These are phyloP conservation scores for Talaromyces sp. DNA, from an alignment of 2,329 filamentous ascomycete genomes.

Conservation along the genomic window DNA sequence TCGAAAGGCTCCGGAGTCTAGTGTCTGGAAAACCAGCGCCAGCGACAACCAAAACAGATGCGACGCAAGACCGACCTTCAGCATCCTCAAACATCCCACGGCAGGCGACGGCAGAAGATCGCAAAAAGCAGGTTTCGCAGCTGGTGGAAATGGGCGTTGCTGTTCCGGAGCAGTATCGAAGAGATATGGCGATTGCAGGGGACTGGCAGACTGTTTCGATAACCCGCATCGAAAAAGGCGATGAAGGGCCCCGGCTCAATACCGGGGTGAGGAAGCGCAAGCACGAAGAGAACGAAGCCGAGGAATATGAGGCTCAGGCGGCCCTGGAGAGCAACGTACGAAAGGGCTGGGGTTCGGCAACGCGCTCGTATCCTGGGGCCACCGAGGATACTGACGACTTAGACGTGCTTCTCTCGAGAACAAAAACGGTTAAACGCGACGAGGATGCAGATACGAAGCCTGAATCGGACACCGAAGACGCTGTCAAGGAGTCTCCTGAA, in stretches of 20 bases:
- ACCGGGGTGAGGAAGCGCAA: conserved; percentile 44
- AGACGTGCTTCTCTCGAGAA: conserved; percentile 40
- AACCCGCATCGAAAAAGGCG: conserved; percentile 33
- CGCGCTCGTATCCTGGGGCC: conserved; percentile 34
- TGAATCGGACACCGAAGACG: conserved; percentile 7
- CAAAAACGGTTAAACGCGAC: conserved; percentile 31
- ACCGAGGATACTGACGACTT: conserved; percentile 35
- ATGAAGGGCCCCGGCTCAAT: conserved; percentile 29
- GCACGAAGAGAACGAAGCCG: conserved; percentile 38
- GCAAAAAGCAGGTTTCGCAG: conserved; percentile 81
- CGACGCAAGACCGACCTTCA: conserved; percentile 26
- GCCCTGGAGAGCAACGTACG: conserved; percentile 26
- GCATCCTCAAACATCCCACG: conserved; percentile 29
- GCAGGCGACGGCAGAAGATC: conserved; percentile 57
- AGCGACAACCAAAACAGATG: conserved; percentile 13
- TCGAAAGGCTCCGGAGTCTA: conserved; percentile 78
- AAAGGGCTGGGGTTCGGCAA: conserved; percentile 43
- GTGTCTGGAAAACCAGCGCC: conserved; percentile 46
- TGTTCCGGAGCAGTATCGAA: conserved; percentile 71
- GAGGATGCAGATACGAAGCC: conserved; percentile 15
- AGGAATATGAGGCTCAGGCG: conserved; percentile 22
- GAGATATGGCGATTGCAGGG: conserved; percentile 80
- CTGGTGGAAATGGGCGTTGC: conserved; percentile 81
- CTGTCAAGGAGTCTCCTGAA: not conserved
- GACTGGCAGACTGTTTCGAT: conserved; percentile 74